A percentile compares a stretch with the other conserved stretches of the same genome.
Evolutionary conservation across 2,329 filamentous ascomycete genomes (phyloP).

Genomic region (Fusarium sp.): DNA sequence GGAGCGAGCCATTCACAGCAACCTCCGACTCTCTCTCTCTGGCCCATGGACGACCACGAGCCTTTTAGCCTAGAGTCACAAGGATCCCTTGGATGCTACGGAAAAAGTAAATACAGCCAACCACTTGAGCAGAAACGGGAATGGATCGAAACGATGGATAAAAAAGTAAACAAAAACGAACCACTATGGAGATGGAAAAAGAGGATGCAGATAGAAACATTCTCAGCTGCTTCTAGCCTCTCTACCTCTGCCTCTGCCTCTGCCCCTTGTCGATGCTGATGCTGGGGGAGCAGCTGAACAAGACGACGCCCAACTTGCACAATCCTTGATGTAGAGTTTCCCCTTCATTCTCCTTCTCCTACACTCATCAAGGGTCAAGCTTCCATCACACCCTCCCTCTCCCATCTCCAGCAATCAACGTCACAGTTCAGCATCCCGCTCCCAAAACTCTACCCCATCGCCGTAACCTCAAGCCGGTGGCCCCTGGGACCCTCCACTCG

Average conservation of each 20-base stretch:
- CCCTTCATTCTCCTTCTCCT: background rate
- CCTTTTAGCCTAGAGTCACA: background rate
- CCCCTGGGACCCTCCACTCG: background rate
- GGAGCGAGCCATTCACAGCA: constrained; percentile 12
- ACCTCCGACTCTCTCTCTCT: background rate
- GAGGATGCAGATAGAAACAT: background rate
- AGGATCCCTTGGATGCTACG: constrained; percentile 3
- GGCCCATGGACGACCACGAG: background rate
- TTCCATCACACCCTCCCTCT: background rate
- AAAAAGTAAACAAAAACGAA: constrained; percentile 20
- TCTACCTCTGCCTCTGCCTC: background rate
- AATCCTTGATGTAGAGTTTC: background rate
- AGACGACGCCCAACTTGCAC: background rate
- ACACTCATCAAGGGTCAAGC: background rate
- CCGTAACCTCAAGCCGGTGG: background rate
- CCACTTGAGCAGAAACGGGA: background rate
- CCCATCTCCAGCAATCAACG: background rate
- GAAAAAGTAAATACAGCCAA: background rate
- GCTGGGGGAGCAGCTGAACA: background rate
- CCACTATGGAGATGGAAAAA: background rate
- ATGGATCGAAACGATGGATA: constrained; percentile 24
- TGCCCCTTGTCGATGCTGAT: background rate
- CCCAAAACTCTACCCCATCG: constrained; percentile 23
- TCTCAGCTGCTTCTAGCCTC: constrained; percentile 5
- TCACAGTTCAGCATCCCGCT: constrained; percentile 10